These are phyloP conservation scores for Monosporozyma aquatica DNA, from an alignment of 805 yeast species.

Conservation along the genomic window DNA sequence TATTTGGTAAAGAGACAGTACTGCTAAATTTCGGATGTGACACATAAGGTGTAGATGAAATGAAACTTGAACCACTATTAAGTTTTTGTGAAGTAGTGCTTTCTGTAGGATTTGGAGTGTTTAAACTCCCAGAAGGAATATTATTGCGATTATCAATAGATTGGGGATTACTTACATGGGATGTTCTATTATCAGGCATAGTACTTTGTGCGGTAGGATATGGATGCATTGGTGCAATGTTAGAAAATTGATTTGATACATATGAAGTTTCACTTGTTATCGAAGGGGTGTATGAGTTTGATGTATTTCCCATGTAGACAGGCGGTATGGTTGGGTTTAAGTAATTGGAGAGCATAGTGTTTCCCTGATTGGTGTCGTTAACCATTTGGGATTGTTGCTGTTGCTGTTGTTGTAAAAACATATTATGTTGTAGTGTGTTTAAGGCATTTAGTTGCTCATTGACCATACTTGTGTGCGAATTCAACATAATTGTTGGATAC, in stretches of 20 bases:
- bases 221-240: neutral
- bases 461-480: neutral
- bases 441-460: neutral
- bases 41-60: too few relatives aligned
- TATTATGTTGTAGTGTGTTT: neutral
- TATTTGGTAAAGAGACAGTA: too few relatives aligned
- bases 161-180: neutral
- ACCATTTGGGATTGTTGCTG: too few relatives aligned
- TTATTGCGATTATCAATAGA: neutral
- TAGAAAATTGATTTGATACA: neutral
- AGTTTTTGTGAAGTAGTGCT: too few relatives aligned
- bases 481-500: conserved; percentile 6
- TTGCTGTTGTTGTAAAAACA: neutral
- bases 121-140: neutral
- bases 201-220: neutral
- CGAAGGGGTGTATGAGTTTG: neutral
- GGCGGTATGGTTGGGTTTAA: neutral
- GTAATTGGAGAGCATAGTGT: too few relatives aligned
- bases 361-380: too few relatives aligned
- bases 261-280: neutral
- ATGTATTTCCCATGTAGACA: neutral
- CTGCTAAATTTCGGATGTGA: too few relatives aligned
- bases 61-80: too few relatives aligned
- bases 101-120: too few relatives aligned
- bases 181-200: neutral